Evolutionary conservation across 2,329 filamentous ascomycete species (phyloP).

Genomic region (Aspergillus persii): DNA sequence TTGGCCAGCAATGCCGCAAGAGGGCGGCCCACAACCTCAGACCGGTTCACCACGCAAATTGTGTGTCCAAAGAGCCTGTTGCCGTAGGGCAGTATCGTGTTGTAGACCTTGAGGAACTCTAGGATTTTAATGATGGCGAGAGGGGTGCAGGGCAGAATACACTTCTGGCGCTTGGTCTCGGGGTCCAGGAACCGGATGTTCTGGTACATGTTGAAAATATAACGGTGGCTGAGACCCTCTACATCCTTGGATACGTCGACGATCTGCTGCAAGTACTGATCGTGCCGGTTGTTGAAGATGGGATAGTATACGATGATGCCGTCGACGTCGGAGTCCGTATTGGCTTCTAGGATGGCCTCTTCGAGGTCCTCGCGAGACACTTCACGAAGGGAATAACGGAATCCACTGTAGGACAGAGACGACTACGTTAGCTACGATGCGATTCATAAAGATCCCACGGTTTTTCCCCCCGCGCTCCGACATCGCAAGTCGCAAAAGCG

Average conservation of each 20-base stretch:
- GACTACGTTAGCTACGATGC: slow-evolving; percentile 21
- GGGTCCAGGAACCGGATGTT: slow-evolving; percentile 92
- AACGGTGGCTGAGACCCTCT: slow-evolving; percentile 87
- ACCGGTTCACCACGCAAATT: slow-evolving; percentile 94
- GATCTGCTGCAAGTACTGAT: slow-evolving; percentile 94
- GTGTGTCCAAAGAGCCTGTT: slow-evolving; percentile 92
- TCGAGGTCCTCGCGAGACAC: slow-evolving; percentile 87
- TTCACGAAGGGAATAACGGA: slow-evolving; percentile 80
- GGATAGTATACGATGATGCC: slow-evolving; percentile 98
- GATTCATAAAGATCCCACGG: slow-evolving; percentile 2
- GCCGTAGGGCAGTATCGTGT: slow-evolving; percentile 86
- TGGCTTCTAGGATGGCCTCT: slow-evolving; percentile 81
- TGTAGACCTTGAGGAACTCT: slow-evolving; percentile 94
- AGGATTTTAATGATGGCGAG: slow-evolving; percentile 96
- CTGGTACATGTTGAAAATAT: slow-evolving; percentile 99
- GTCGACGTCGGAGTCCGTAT: slow-evolving; percentile 72
- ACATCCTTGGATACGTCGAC: slow-evolving; percentile 90
- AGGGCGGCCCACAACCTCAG: slow-evolving; percentile 90
- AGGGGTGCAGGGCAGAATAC: slow-evolving; percentile 90
- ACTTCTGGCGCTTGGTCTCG: slow-evolving; percentile 68
- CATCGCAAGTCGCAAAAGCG: slow-evolving; percentile 12
- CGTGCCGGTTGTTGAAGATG: slow-evolving; percentile 86
- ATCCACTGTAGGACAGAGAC: slow-evolving; percentile 60
- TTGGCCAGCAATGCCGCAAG: slow-evolving; percentile 92
- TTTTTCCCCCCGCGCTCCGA: slow-evolving; percentile 6